Evolutionary conservation across 768 basidiomycete species (phyloP), one percentile per base, ranked within the genome.

Genomic region (Leucocoprinus sp.): DNA sequence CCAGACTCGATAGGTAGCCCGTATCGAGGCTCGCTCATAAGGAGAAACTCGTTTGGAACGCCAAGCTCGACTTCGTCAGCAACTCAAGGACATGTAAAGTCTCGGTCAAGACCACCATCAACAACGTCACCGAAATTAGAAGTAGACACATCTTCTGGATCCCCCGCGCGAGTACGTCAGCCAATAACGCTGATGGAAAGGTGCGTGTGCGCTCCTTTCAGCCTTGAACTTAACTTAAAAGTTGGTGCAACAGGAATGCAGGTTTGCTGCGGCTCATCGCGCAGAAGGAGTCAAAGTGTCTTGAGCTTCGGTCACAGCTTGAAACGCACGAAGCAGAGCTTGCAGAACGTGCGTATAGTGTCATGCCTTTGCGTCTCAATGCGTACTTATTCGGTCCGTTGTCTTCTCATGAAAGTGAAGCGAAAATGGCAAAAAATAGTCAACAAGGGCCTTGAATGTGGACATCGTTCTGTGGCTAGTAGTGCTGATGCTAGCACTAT

Each of bases 361-460:
- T 21, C 11, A 41, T 38, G 28, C 37, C 21, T 24, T 21, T 27
- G 22, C 18, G 18, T 26, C 1, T 43, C 22, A 28, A 28, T 17
- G 12, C 39, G 41, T 45, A 11, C 24, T 24, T 51, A 7, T 18
- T 29, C 35, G 15, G 14, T 22, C 49, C 18, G 24, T 17, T 33
- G 31, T 12, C 14, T 31, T 28, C 27, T 28, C 12, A 22, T 38
- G 22, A 4, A 52, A 82, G 80, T 91, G 40, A 92, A 91, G 67
- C 76, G 75, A 48, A 86, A 82, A 62, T 92, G 89, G 89, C 86
- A 83, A 59, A 75, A 78, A 24, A 86, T 91, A 47, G 77, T 90
- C 35, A 75, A 73, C 54, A 73, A 77, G 14, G 80, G 82, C 19
- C 74, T 81, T 52, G 72, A 72, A 14, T 50, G 50, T 29, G 45